Percentiles rank a stretch among this genome's conserved stretches.
phyloP scores from a whole-genome alignment of 2,329 filamentous ascomycete species.

The Xylariaceae sp. region DNA sequence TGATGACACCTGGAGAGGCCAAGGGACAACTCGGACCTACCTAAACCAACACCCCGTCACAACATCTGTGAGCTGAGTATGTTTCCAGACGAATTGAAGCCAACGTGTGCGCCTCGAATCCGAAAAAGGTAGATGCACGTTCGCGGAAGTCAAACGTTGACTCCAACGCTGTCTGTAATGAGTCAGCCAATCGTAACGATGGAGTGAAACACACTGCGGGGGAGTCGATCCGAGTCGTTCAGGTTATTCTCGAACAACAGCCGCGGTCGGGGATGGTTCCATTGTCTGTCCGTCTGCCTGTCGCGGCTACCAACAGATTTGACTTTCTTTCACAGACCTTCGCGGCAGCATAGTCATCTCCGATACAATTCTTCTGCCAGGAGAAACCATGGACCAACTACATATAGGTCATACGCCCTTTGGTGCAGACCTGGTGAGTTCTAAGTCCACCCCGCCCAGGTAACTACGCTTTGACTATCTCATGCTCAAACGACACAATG shows the following conservation, averaged over 20 bases:
- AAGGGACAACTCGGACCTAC: no score
- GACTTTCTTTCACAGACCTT: neutral
- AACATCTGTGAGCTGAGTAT: no score
- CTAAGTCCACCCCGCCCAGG: constrained; percentile 2
- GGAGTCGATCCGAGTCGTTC: constrained; percentile 11
- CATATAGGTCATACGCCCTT: constrained; percentile 20
- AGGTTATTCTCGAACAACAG: constrained; percentile 4
- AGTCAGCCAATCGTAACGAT: constrained; percentile 8
- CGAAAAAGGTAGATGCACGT: no score
- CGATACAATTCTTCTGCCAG: neutral
- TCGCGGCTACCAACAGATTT: neutral
- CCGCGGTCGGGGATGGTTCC: constrained; percentile 1
- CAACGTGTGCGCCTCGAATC: no score
- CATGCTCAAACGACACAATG: constrained; percentile 5
- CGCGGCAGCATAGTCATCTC: neutral
- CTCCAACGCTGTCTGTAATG: neutral
- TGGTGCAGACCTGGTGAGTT: constrained; percentile 1
- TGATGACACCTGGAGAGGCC: no score
- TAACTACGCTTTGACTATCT: constrained; percentile 18
- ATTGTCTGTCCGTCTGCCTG: no score
- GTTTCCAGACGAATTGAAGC: no score
- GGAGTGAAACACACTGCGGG: constrained; percentile 12
- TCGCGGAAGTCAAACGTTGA: neutral
- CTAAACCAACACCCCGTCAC: no score
- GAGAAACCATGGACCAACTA: constrained; percentile 25